Evolutionary conservation across 352 stramenopile species (phyloP).

Genomic region (Phytophthora kernoviae): DNA sequence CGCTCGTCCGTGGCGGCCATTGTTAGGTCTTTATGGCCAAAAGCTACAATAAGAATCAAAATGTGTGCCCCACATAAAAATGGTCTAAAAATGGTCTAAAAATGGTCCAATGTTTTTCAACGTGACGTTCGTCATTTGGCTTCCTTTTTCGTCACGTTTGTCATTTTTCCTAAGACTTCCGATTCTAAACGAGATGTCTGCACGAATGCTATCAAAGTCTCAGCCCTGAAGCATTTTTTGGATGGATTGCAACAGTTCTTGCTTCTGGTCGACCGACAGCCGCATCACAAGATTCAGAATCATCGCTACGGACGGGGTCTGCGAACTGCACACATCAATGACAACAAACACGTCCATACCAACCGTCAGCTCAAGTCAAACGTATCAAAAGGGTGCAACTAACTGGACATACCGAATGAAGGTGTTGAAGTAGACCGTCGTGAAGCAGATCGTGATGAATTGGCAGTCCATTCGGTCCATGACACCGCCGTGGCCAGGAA

Average conservation of each 20-base stretch:
- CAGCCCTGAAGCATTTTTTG: slow-evolving; percentile 62
- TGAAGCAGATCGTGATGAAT: slow-evolving; percentile 95
- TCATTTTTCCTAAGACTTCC: slow-evolving; percentile 3
- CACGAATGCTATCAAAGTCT: slow-evolving; percentile 9
- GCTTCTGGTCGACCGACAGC: slow-evolving; percentile 70
- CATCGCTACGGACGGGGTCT: slow-evolving; percentile 61
- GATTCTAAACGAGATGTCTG: slow-evolving; percentile 22
- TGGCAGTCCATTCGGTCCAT: slow-evolving; percentile 99
- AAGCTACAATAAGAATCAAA: neutral
- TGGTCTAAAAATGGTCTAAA: neutral
- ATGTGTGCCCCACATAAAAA: neutral
- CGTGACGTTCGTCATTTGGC: neutral
- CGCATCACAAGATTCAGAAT: slow-evolving; percentile 80
- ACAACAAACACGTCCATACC: neutral
- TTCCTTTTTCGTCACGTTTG: too few relatives aligned
- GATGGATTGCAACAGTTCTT: slow-evolving; percentile 68
- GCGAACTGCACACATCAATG: slow-evolving; percentile 41
- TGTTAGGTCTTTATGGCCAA: neutral
- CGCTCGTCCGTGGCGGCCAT: slow-evolving; percentile 20
- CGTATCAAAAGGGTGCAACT: neutral
- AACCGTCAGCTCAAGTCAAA: slow-evolving; percentile 5
- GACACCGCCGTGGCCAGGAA: slow-evolving; percentile 97
- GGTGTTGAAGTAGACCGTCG: slow-evolving; percentile 97
- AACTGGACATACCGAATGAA: slow-evolving; percentile 88
- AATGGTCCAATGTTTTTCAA: neutral